Evolutionary conservation across 108 stramenopile genomes (phyloP).

Genomic region (Cyclotella distinguenda): DNA sequence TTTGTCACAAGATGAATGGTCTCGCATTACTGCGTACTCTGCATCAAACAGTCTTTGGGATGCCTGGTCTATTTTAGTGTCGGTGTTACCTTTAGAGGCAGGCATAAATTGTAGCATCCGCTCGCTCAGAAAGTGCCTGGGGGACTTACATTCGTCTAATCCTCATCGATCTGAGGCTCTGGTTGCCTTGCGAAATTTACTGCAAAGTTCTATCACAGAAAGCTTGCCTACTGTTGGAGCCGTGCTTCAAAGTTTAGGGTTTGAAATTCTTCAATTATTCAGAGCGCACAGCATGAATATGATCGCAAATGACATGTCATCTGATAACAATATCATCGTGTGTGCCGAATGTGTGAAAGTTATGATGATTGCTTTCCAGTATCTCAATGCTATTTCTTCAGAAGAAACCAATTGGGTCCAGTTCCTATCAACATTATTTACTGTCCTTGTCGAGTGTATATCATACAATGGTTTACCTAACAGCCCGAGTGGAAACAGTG

Average conservation of each 20-base stretch:
- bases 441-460: conserved; percentile 56
- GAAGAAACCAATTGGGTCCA: conserved; percentile 48
- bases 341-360: conserved; percentile 74
- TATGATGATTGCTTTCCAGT: conserved; percentile 68
- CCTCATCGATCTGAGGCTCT: conserved; percentile 43
- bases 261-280: conserved; percentile 58
- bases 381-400: conserved; percentile 41
- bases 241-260: conserved; percentile 49
- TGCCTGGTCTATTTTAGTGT: conserved; percentile 57
- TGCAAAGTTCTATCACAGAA: conserved; percentile 38
- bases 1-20: conserved; percentile 44
- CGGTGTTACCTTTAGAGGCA: conserved; percentile 16
- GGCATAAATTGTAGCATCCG: conserved; percentile 49
- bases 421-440: conserved; percentile 63
- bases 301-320: conserved; percentile 8
- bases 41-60: conserved; percentile 58
- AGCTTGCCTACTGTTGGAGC: conserved; percentile 40
- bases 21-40: conserved; percentile 35
- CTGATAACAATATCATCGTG: conserved; percentile 42
- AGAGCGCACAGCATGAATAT: conserved; percentile 55
- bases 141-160: conserved; percentile 31
- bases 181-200: conserved; percentile 37
- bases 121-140: conserved; percentile 54
- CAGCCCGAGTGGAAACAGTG: conserved; percentile 44
- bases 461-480: conserved; percentile 86